These are phyloP conservation scores for Smithsoniella earleae DNA, from an alignment of 163 green algal species.

Conservation along the genomic window DNA sequence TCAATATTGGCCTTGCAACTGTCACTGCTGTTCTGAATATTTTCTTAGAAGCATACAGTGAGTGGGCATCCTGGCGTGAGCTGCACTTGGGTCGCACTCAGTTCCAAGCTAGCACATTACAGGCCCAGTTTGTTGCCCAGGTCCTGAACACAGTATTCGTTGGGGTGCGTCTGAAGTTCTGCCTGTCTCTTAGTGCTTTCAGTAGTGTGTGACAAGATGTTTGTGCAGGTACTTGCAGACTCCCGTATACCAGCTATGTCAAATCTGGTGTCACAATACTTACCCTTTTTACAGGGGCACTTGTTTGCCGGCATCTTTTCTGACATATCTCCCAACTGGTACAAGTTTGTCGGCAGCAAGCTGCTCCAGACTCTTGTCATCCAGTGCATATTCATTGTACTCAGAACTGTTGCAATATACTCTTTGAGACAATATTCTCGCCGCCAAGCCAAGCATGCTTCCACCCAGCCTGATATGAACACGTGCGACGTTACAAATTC, in stretches of 20 bases:
- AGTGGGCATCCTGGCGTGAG: neutral
- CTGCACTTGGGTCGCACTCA: conserved; percentile 16
- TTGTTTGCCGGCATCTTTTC: conserved; percentile 9
- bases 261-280: neutral
- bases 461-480: conserved; percentile 29
- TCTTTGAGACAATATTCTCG: neutral
- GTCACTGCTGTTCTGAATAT: conserved; percentile 3
- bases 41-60: neutral
- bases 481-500: neutral
- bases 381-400: neutral
- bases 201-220: neutral
- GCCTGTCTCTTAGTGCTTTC: neutral
- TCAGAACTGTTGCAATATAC: neutral
- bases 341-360: conserved; percentile 26
- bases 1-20: neutral
- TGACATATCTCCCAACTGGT: conserved; percentile 26
- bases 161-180: neutral
- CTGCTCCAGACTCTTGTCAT: neutral
- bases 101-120: neutral
- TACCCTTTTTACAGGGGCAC: neutral
- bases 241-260: neutral
- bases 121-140: conserved; percentile 25
- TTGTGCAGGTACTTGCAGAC: conserved; percentile 17
- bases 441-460: conserved; percentile 10
- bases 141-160: conserved; percentile 28